Evolutionary conservation across 371 early-diverging fungal genomes (phyloP).

Genomic region (Capniomyces stellatus): DNA sequence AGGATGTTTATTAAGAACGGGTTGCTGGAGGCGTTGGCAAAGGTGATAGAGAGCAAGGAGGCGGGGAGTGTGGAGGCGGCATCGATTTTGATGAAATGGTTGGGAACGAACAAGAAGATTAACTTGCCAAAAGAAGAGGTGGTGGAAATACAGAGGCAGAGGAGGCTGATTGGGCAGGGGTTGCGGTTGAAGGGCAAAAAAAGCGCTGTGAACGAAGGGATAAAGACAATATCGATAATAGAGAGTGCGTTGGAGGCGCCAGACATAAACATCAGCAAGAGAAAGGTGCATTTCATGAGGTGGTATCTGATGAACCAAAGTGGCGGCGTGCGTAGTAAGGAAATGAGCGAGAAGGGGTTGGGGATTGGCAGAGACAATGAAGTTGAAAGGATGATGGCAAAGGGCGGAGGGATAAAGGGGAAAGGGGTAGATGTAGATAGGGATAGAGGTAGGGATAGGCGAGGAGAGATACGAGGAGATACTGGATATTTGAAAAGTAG

Average conservation of each 20-base stretch:
- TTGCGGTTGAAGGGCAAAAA: no score
- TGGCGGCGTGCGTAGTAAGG: no score
- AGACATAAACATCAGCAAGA: no score
- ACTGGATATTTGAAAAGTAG: neutral
- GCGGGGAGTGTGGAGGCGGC: constrained; percentile 20
- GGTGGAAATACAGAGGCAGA: no score
- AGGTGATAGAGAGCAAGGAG: constrained; percentile 7
- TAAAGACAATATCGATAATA: no score
- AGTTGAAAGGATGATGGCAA: neutral
- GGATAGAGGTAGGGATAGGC: neutral
- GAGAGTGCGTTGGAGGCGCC: no score
- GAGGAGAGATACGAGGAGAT: neutral
- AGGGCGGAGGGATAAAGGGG: neutral
- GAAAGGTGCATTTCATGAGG: no score
- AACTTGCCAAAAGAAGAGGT: constrained; percentile 17
- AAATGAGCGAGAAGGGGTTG: neutral
- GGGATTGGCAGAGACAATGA: neutral
- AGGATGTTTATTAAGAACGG: constrained; percentile 21
- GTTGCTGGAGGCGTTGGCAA: constrained; percentile 15
- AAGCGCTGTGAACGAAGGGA: no score
- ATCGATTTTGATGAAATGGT: constrained; percentile 21
- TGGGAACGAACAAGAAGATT: constrained; percentile 16
- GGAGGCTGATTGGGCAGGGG: no score
- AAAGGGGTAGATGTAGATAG: neutral
- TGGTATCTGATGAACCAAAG: no score